Conservation (phyloP, 75 land plant species). For the Pinus tabuliformis region DNA sequence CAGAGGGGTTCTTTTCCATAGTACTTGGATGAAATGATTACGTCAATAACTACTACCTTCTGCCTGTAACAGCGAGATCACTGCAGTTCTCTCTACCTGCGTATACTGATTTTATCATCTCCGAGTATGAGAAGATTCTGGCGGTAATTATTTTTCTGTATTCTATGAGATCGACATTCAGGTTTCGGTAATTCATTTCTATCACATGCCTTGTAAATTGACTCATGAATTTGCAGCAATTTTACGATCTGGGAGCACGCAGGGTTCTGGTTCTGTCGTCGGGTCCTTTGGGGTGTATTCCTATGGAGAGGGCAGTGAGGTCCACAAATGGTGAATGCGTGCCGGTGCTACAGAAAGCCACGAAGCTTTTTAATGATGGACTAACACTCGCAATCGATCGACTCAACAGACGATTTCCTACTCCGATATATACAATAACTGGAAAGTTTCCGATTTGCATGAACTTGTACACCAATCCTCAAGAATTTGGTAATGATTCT, state of each 20-base stretch:
- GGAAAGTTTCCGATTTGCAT: conserved; percentile 10
- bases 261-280: conserved; percentile 46
- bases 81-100: conserved; percentile 47
- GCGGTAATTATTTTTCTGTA: conserved; percentile 24
- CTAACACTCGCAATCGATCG: conserved; percentile 7
- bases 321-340: conserved; percentile 21
- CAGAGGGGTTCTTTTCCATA: conserved; percentile 32
- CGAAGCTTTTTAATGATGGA: conserved; percentile 10
- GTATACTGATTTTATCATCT: conserved; percentile 31
- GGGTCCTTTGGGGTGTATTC: conserved; percentile 80
- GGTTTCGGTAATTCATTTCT: too few species aligned
- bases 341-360: conserved; percentile 16
- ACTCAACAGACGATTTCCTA: conserved; percentile 15
- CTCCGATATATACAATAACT: conserved; percentile 9
- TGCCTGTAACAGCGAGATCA: conserved; percentile 40
- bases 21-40: conserved; percentile 70
- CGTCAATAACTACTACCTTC: conserved; percentile 75
- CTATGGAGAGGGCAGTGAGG: conserved; percentile 44
- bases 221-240: conserved; percentile 12
- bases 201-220: too few species aligned
- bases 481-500: neutral
- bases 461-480: neutral
- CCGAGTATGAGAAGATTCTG: conserved; percentile 37
- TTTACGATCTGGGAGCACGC: conserved; percentile 60
- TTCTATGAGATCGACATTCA: too few species aligned